These are phyloP conservation scores for Ampelocalamus luodianensis DNA, from an alignment of 176 grass and related monocot species.

Conservation along the genomic window DNA sequence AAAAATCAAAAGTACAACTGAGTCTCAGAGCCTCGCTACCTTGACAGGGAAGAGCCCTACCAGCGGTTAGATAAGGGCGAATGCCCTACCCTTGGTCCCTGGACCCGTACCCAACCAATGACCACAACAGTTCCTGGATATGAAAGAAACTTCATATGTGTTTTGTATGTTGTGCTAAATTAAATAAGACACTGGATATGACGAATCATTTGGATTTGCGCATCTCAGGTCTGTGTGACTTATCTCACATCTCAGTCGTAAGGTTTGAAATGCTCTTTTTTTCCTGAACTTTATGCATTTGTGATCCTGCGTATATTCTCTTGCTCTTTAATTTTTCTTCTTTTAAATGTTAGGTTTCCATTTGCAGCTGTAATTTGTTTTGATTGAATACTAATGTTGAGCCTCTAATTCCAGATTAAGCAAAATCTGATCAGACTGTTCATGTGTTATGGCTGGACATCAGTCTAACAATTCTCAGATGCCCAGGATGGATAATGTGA, in stretches of 20 bases:
- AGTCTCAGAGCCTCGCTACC: too few relatives aligned
- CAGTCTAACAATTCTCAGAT: conserved; percentile 51
- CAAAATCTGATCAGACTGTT: conserved; percentile 30
- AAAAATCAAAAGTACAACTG: too few relatives aligned
- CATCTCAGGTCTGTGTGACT: conserved; percentile 35
- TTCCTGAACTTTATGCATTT: conserved; percentile 9
- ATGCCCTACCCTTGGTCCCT: too few relatives aligned
- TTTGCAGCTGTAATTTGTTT: conserved; percentile 33
- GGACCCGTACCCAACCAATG: too few relatives aligned
- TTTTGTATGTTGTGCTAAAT: conserved; percentile 5
- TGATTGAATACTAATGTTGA: conserved; percentile 33
- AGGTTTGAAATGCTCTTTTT: conserved; percentile 46
- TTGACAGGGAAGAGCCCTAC: rapidly evolving
- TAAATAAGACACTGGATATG: conserved; percentile 40
- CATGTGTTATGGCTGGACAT: conserved; percentile 53
- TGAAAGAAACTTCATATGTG: not conserved
- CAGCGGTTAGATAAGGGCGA: too few relatives aligned
- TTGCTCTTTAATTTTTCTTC: not conserved
- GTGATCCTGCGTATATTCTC: conserved; percentile 14
- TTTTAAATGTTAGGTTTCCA: not conserved
- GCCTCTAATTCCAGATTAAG: conserved; percentile 38
- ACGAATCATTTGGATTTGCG: conserved; percentile 34
- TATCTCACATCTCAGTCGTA: conserved; percentile 22
- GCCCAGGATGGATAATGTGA: conserved; percentile 49
- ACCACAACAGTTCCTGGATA: conserved; percentile 9